A percentile compares a stretch with the other conserved stretches of the same genome.
Conservation (phyloP, 169 alveolate species). For the Cyclospora cayetanensis region DNA sequence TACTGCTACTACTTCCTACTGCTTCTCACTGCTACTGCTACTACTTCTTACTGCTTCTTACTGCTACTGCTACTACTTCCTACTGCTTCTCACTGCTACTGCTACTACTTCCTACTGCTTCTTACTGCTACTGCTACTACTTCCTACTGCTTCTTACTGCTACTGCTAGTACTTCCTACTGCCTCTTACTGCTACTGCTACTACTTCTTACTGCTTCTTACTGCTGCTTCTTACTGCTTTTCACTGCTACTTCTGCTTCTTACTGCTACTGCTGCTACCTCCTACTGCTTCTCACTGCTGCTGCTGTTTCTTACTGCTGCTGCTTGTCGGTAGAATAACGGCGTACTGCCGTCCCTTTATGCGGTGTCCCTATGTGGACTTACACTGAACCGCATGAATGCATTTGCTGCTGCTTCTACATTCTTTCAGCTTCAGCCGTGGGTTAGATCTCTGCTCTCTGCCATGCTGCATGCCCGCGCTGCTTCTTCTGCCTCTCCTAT, state of each 20-base stretch:
- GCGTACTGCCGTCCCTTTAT: not conserved
- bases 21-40: not conserved
- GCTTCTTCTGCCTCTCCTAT: no score
- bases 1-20: not conserved
- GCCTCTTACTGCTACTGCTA: not conserved
- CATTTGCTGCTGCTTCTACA: no score
- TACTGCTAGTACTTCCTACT: not conserved
- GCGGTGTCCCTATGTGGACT: no score
- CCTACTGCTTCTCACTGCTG: not conserved
- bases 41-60: not conserved
- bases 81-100: not conserved
- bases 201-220: no score
- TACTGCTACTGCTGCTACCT: no score
- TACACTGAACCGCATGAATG: no score
- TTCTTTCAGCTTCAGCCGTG: no score
- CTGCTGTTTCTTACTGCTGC: no score
- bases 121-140: not conserved
- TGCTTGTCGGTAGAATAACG: no score
- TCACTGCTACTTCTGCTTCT: no score
- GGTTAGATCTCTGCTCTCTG: no score
- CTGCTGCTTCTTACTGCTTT: not conserved
- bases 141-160: not conserved
- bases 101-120: not conserved
- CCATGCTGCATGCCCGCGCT: no score
- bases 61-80: not conserved